Evolutionary conservation across 805 yeast genomes (phyloP), one percentile per base, ranked within the genome.

Genomic region (Spathaspora passalidarum): DNA sequence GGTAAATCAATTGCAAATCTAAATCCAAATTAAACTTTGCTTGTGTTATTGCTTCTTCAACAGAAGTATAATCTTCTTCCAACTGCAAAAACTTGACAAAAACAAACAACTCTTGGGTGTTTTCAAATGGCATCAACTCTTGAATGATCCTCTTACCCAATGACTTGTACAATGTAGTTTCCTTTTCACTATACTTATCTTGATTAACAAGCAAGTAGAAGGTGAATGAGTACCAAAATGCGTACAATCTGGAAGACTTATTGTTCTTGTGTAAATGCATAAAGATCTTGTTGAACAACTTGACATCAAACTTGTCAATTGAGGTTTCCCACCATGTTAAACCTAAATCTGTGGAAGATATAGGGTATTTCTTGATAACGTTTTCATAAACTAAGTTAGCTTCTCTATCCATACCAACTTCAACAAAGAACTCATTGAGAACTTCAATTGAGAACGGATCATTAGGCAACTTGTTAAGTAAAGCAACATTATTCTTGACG

Each of bases 21-120:
- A 91, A 68, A 56, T 87, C 86, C 47, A 75, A 63, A 32, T 66
- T 61, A 44, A 65, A 62, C 42, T 50, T 43, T 25, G 56, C 47
- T 22, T 32, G 20, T 13, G 20, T 22, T 14, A 43, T 29, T 44
- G 10, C 59, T 18, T 52, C 45, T 6, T 51, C 52, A 4, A 54
- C 50, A 2, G 73, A 60, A 38, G 71, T 72, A 0, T 60, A 61
- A 9, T 60, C 49, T 17, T 73, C 63, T 0, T 65, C 65, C 34
- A 54, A 60, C 38, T 66, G 52, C 49, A 82, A 62, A 2, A 87
- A 72, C 36, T 72, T 65, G 2, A 80, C 81, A 47, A 75, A 74
- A 2, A 88, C 78, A 51, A 68, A 88, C 2, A 76, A 65, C 49
- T 90, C 95, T 54, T 88, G 95, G 7, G 84, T 79, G 17, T 72